Evolutionary conservation across 371 early-diverging fungal genomes (phyloP).

Genomic region (Actinomucor elegans): DNA sequence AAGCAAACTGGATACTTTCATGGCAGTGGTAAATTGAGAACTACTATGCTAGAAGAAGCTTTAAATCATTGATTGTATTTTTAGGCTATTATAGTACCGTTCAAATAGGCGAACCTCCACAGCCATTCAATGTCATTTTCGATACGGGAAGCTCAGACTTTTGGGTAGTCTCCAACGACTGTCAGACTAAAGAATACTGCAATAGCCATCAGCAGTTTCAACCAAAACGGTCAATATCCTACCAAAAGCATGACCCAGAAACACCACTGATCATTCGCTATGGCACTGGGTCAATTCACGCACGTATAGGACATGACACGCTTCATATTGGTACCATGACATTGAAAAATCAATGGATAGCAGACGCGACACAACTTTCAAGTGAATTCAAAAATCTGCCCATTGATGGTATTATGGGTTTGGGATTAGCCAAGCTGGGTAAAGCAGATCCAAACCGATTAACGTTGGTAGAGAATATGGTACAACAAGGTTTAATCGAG

Average conservation of each 20-base stretch:
- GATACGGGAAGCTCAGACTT: slow-evolving; percentile 77
- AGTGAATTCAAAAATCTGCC: slow-evolving; percentile 56
- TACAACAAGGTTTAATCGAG: slow-evolving; percentile 55
- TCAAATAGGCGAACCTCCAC: slow-evolving; percentile 64
- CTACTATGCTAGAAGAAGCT: too few relatives aligned
- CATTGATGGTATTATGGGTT: slow-evolving; percentile 71
- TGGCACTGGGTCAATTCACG: slow-evolving; percentile 64
- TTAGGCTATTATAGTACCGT: slow-evolving; percentile 61
- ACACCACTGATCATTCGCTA: slow-evolving; percentile 53
- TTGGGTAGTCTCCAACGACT: slow-evolving; percentile 89
- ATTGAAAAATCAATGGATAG: slow-evolving; percentile 48
- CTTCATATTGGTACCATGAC: slow-evolving; percentile 32
- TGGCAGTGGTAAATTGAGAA: slow-evolving; percentile 35
- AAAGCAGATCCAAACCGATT: slow-evolving; percentile 31
- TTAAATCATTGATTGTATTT: too few relatives aligned
- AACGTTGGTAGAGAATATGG: slow-evolving; percentile 72
- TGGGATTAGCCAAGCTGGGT: slow-evolving; percentile 60
- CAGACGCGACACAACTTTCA: slow-evolving; percentile 56
- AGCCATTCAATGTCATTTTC: slow-evolving; percentile 63
- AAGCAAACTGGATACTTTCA: slow-evolving; percentile 35
- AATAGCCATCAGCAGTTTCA: slow-evolving; percentile 14
- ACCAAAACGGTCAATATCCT: slow-evolving; percentile 9
- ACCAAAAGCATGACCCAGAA: slow-evolving; percentile 2
- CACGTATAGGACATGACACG: slow-evolving; percentile 52
- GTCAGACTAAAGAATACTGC: slow-evolving; percentile 64